Evolutionary conservation across 208 protist genomes (phyloP).

Genomic region (Leishmania tarentolae): DNA sequence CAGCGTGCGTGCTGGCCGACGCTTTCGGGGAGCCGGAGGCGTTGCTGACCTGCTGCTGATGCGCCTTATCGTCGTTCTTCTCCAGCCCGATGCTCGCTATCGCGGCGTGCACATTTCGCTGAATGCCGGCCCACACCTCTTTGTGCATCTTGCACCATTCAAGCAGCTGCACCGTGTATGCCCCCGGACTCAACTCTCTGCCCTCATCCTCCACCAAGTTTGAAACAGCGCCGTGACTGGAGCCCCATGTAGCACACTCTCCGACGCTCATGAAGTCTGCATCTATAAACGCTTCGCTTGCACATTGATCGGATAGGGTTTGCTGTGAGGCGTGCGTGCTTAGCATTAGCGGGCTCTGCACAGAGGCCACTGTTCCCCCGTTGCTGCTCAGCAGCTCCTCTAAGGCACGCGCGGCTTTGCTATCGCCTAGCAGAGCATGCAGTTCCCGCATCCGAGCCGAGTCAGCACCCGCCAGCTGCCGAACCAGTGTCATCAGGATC

Average conservation of each 20-base stretch:
- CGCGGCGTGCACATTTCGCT: conserved; percentile 10
- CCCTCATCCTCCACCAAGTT: conserved; percentile 15
- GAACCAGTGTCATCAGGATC: conserved; percentile 52
- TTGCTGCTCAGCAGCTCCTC: conserved; percentile 50
- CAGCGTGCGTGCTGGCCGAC: conserved; percentile 9
- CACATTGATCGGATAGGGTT: conserved; percentile 13
- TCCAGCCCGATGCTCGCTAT: conserved; percentile 23
- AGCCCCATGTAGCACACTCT: conserved; percentile 4
- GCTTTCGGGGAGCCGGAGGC: conserved; percentile 1
- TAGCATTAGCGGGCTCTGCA: conserved; percentile 4
- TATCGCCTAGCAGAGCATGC: conserved; percentile 43
- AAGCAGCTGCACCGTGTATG: conserved; percentile 53
- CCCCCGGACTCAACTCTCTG: conserved; percentile 13
- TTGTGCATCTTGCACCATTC: conserved; percentile 42
- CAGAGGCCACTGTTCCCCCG: neutral
- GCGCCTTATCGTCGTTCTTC: conserved; percentile 22
- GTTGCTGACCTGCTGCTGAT: conserved; percentile 30
- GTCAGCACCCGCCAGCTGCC: conserved; percentile 46
- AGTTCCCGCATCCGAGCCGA: conserved; percentile 48
- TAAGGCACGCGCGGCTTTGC: conserved; percentile 32
- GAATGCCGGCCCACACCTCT: conserved; percentile 11
- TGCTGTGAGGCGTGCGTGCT: conserved; percentile 7
- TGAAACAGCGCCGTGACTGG: neutral
- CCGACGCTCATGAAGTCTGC: conserved; percentile 14
- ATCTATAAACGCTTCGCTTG: conserved; percentile 26